Conservation (phyloP, 2,329 filamentous ascomycete genomes). For the Ophiognomonia clavigignenti-juglandacearum region DNA sequence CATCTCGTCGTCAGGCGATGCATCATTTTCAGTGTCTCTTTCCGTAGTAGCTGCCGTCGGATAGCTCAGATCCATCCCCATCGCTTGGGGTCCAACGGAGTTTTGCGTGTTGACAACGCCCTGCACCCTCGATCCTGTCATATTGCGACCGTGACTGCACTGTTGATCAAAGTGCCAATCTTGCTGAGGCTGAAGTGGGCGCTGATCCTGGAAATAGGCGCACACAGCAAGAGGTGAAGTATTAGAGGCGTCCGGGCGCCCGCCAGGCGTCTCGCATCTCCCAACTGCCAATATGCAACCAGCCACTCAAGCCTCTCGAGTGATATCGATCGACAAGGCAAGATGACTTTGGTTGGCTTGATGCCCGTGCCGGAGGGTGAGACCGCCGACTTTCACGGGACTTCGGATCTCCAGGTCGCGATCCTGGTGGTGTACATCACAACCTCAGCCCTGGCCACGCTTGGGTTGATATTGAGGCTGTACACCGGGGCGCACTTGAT, state of each 20-base stretch:
- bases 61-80: too few relatives aligned
- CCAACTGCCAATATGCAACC: not conserved
- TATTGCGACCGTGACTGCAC: too few relatives aligned
- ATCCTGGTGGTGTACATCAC: slow-evolving; percentile 12
- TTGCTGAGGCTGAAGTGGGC: too few relatives aligned
- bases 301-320: not conserved
- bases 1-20: not conserved
- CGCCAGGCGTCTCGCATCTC: not conserved
- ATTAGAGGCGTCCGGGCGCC: not conserved
- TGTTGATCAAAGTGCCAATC: too few relatives aligned
- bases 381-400: slow-evolving; percentile 5
- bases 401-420: slow-evolving; percentile 10
- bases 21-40: not conserved
- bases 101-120: too few relatives aligned
- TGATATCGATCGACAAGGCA: not conserved
- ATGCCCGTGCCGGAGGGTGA: slow-evolving; percentile 9
- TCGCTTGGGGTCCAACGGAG: too few relatives aligned
- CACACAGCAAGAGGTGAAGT: not conserved
- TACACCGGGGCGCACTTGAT: slow-evolving; percentile 10
- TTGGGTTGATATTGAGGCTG: slow-evolving; percentile 6
- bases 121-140: too few relatives aligned
- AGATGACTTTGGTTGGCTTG: slow-evolving; percentile 12
- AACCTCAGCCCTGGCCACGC: slow-evolving; percentile 9
- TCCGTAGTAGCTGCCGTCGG: too few relatives aligned
- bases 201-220: too few relatives aligned